Conservation (phyloP, 176 grass and related monocot genomes). For the Bromus sterilis region DNA sequence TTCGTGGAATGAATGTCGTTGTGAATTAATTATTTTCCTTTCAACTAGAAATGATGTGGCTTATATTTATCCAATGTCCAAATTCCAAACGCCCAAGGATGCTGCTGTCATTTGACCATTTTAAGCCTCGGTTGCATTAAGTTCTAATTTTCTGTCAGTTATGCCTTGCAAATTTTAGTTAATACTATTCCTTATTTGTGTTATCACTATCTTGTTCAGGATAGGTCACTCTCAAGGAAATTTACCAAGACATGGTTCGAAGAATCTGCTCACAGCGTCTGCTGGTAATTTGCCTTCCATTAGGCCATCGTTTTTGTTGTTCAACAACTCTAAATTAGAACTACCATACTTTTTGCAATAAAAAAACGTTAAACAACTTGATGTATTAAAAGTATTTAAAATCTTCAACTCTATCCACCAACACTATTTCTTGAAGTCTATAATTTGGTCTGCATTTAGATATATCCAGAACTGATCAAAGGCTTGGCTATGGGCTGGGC, state of each 20-base stretch:
- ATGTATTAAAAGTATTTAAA: neutral
- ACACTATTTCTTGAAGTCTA: neutral
- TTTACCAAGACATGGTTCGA: constrained; percentile 30
- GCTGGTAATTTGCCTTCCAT: constrained; percentile 47
- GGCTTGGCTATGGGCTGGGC: neutral
- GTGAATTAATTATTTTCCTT: neutral
- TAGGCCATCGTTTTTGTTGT: neutral
- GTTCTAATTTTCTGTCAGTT: neutral
- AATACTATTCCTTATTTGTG: neutral
- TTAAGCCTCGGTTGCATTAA: neutral
- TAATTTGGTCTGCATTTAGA: neutral
- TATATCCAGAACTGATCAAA: neutral
- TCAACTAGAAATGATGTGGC: neutral
- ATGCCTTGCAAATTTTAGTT: neutral
- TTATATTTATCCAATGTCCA: neutral
- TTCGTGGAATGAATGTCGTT: neutral
- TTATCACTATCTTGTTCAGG: constrained; percentile 43
- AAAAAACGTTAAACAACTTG: neutral
- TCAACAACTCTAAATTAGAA: neutral
- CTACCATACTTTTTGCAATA: neutral
- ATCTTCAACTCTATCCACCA: neutral
- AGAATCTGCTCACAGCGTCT: constrained; percentile 54
- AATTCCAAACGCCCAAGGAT: neutral
- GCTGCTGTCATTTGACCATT: neutral
- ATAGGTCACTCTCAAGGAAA: constrained; percentile 37